Base-by-base conservation (phyloP, 306 rosid genomes). In the Dryas drummondii region DNA sequence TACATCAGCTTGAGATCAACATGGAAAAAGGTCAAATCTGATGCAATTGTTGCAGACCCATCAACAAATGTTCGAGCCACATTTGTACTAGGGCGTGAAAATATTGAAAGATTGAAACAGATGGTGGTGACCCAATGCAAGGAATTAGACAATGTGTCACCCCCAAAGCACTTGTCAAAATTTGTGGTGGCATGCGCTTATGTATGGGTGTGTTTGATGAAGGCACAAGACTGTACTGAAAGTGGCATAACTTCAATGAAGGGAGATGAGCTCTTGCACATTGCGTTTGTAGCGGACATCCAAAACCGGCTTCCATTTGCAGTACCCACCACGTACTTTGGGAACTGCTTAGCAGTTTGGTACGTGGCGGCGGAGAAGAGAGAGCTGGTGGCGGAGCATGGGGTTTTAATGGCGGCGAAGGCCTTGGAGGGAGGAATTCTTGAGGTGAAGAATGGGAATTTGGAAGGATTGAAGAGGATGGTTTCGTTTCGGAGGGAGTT, bases 101-200 rank as follows among this genome's bases (percentile, higher is more conserved):
- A 66, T 3, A 50, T 81, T 46, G 53, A 60, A 46, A 69, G 6
- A 2, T n/a, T 61, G 19, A 61, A 61, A 61, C 67, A 40, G 7
- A 14, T 40, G 37, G 5, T 62, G 7, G 3, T 13, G 9, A 32
- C 17, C 13, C 17, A 45, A 41, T 74, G 61, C n/a, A 45, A 16
- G 3, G 50, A n/a, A 32, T 32, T 32, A 3, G 32, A 16, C 4
- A 22, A 17, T 4, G 50, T 45, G 16, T 51, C 0, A 47, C 8
- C 76, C 6, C 6, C 45, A 16, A 48, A 3, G 2, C 78, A 79
- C 63, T 2, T 78, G 7, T 83, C 87, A 41, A 78, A 83, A 66
- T 77, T 86, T 74, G 80, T 75, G 19, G 80, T 77, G 0, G 73
- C 82, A 15, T 75, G 81, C 27, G 74, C 80, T 40, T 17, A 80